Evolutionary conservation across 2,329 filamentous ascomycete species (phyloP).

Genomic region (Neonectria magnoliae): DNA sequence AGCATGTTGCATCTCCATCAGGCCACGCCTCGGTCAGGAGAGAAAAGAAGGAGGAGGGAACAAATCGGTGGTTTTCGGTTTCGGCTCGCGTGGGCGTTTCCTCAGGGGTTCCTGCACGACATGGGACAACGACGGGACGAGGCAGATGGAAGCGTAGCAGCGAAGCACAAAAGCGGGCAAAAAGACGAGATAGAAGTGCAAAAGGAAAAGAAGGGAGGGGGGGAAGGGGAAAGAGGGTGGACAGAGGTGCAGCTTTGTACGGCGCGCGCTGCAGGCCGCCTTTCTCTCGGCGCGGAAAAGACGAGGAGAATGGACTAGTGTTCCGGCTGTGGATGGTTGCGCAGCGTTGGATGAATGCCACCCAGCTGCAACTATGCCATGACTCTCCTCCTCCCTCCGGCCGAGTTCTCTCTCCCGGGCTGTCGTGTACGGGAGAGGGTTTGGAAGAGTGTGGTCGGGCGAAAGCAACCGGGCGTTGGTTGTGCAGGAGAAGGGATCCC

Average conservation of each 20-base stretch:
- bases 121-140: slow-evolving; percentile 14
- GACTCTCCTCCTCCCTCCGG: no score
- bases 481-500: slow-evolving; percentile 38
- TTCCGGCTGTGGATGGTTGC: slow-evolving; percentile 2
- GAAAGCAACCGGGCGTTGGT: slow-evolving; percentile 8
- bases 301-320: background rate
- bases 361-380: background rate
- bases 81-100: slow-evolving; percentile 27
- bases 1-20: slow-evolving; percentile 20
- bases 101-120: slow-evolving; percentile 19
- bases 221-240: background rate
- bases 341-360: background rate
- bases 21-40: background rate
- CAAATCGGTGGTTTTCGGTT: slow-evolving; percentile 14
- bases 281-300: background rate
- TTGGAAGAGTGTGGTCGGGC: slow-evolving; percentile 4
- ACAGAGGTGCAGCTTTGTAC: slow-evolving; percentile 8
- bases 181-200: background rate
- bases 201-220: background rate
- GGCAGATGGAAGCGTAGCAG: slow-evolving; percentile 3
- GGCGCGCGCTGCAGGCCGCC: background rate
- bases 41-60: no score
- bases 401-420: no score
- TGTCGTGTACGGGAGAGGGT: background rate
- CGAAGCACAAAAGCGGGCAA: background rate